phyloP scores from a whole-genome alignment of 2,329 filamentous ascomycete species.

The Cordyceps pruinosa region DNA sequence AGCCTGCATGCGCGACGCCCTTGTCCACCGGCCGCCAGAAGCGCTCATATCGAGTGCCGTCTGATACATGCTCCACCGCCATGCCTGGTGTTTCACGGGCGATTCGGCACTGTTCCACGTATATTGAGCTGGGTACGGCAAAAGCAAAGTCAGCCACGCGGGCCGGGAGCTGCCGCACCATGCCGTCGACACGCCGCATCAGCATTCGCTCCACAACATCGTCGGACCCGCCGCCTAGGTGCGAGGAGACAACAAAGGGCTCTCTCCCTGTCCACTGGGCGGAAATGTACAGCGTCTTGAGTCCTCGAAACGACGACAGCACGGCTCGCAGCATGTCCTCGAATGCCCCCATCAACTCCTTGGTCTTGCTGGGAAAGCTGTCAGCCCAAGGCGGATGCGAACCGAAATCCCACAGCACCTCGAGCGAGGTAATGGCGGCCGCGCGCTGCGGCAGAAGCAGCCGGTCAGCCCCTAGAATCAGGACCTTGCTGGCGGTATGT shows the following conservation, averaged over 20 bases:
- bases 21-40: slow-evolving; percentile 18
- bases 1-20: slow-evolving; percentile 16
- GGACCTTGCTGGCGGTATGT: slow-evolving; percentile 16
- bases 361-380: slow-evolving; percentile 11
- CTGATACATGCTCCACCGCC: slow-evolving; percentile 15
- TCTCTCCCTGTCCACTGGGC: slow-evolving; percentile 13
- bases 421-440: slow-evolving; percentile 17
- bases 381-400: slow-evolving; percentile 8
- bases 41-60: slow-evolving; percentile 15
- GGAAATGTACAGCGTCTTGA: slow-evolving; percentile 16
- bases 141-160: slow-evolving; percentile 18
- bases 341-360: slow-evolving; percentile 10
- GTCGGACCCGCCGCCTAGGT: not conserved
- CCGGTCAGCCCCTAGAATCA: slow-evolving; percentile 15
- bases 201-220: slow-evolving; percentile 5
- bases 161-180: slow-evolving; percentile 17
- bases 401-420: slow-evolving; percentile 21
- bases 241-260: not conserved
- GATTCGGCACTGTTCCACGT: slow-evolving; percentile 14
- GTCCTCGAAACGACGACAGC: slow-evolving; percentile 14
- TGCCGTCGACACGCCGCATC: slow-evolving; percentile 15
- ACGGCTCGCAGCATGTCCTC: slow-evolving; percentile 15
- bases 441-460: slow-evolving; percentile 20
- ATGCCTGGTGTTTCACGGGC: slow-evolving; percentile 11
- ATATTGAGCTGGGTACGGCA: slow-evolving; percentile 20